Evolutionary conservation across 2,329 filamentous ascomycete genomes (phyloP).

Genomic region (Gaeumannomyces tritici): DNA sequence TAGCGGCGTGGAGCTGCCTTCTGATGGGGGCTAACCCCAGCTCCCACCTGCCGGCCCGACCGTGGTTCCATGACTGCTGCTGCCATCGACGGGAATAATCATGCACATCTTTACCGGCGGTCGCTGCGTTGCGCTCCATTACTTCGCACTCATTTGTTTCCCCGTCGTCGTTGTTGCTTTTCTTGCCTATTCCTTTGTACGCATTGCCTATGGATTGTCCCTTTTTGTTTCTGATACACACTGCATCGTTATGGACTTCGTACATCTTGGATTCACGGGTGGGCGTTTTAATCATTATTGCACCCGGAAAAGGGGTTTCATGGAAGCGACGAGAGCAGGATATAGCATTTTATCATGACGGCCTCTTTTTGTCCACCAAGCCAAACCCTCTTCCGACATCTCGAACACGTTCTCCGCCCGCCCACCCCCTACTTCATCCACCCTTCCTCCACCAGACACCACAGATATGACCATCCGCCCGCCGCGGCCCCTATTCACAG

Average conservation of each 20-base stretch:
- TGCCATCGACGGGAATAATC: not conserved
- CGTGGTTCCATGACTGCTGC: not conserved
- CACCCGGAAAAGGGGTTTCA: not conserved
- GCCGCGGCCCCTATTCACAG: not conserved
- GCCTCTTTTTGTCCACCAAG: not conserved
- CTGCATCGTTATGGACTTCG: not conserved
- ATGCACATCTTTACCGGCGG: not conserved
- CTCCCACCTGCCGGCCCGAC: too few species aligned
- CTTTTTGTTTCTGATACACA: not conserved
- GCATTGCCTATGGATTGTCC: conserved; percentile 5
- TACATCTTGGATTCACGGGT: not conserved
- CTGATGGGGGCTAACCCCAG: conserved; percentile 22
- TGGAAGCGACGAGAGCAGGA: not conserved
- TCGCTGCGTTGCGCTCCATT: not conserved
- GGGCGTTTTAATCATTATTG: not conserved
- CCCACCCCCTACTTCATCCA: not conserved
- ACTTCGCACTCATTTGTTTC: not conserved
- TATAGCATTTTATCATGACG: not conserved
- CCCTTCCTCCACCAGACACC: not conserved
- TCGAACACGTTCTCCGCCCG: not conserved
- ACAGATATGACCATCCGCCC: not conserved
- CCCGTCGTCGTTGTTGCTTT: not conserved
- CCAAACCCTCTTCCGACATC: not conserved
- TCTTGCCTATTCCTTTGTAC: not conserved
- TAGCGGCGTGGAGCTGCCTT: conserved; percentile 39